Conservation (phyloP, 2,329 filamentous ascomycete species). For the Fusarium chlamydosporum region DNA sequence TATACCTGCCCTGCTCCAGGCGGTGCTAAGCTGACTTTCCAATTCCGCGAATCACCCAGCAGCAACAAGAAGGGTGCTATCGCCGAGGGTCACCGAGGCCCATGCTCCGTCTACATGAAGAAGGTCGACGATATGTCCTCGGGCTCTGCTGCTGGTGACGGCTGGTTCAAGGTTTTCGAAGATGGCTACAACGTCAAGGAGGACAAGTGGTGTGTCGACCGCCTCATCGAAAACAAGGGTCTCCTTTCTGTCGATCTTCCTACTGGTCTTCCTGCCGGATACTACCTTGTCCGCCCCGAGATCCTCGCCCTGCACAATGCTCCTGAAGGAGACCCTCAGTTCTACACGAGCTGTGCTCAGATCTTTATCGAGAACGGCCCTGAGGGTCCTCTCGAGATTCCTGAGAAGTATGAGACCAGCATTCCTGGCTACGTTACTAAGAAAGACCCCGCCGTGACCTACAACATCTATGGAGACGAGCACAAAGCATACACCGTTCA, state of each 20-base stretch:
- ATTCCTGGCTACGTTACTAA: slow-evolving; percentile 76
- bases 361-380: slow-evolving; percentile 70
- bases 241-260: slow-evolving; percentile 75
- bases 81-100: slow-evolving; percentile 74
- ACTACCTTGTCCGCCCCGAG: slow-evolving; percentile 81
- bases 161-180: slow-evolving; percentile 86
- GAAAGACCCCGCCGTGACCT: slow-evolving; percentile 69
- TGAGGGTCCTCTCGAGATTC: slow-evolving; percentile 62
- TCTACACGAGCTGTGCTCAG: slow-evolving; percentile 80
- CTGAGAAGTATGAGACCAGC: slow-evolving; percentile 65
- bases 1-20: slow-evolving; percentile 65
- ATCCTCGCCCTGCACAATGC: slow-evolving; percentile 77
- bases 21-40: slow-evolving; percentile 73
- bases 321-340: slow-evolving; percentile 73
- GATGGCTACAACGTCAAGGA: slow-evolving; percentile 72
- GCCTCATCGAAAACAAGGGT: slow-evolving; percentile 74
- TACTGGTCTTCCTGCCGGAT: slow-evolving; percentile 70
- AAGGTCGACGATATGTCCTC: slow-evolving; percentile 70
- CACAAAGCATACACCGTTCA: slow-evolving; percentile 68
- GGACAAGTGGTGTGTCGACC: slow-evolving; percentile 78
- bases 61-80: slow-evolving; percentile 68
- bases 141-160: slow-evolving; percentile 69
- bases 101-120: slow-evolving; percentile 82
- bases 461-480: slow-evolving; percentile 70
- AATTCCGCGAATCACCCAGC: slow-evolving; percentile 74